Evolutionary conservation across 1,284 basidiomycete species (phyloP).

Genomic region (Marasmius oreades): DNA sequence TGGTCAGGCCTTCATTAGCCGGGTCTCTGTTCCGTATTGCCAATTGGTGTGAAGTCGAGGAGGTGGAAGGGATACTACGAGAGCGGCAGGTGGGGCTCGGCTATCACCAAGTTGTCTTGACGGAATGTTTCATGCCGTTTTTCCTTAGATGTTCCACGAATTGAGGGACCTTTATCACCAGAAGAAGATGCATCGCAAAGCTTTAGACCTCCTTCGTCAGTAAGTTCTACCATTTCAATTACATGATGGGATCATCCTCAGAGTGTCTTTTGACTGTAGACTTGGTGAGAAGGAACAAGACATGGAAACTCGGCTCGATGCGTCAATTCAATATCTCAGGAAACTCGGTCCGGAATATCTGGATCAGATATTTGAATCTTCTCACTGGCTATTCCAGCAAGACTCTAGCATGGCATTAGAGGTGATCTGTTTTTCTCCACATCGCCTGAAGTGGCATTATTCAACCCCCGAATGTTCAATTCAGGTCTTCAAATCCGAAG

Average conservation of each 20-base stretch:
- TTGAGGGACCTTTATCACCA: slow-evolving; percentile 91
- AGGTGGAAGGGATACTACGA: slow-evolving; percentile 87
- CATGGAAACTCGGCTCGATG: slow-evolving; percentile 73
- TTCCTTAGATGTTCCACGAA: slow-evolving; percentile 80
- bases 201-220: slow-evolving; percentile 79
- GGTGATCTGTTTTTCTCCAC: slow-evolving; percentile 35
- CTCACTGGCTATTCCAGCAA: slow-evolving; percentile 82
- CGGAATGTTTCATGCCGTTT: too few relatives aligned
- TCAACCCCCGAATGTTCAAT: background rate
- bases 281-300: slow-evolving; percentile 80
- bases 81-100: slow-evolving; percentile 63
- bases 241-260: slow-evolving; percentile 1
- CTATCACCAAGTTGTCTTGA: background rate
- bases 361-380: slow-evolving; percentile 74
- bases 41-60: slow-evolving; percentile 97
- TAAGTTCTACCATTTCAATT: slow-evolving; percentile 33
- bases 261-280: slow-evolving; percentile 35
- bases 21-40: slow-evolving; percentile 87
- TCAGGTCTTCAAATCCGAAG: slow-evolving; percentile 94
- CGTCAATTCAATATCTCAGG: slow-evolving; percentile 89
- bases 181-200: slow-evolving; percentile 93
- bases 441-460: background rate
- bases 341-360: slow-evolving; percentile 83
- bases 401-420: slow-evolving; percentile 74
- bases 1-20: slow-evolving; percentile 79